A percentile compares a stretch with the other conserved stretches of the same genome.
Conservation (phyloP, 257 asterid genomes). For the Nicotiana sylvestris region DNA sequence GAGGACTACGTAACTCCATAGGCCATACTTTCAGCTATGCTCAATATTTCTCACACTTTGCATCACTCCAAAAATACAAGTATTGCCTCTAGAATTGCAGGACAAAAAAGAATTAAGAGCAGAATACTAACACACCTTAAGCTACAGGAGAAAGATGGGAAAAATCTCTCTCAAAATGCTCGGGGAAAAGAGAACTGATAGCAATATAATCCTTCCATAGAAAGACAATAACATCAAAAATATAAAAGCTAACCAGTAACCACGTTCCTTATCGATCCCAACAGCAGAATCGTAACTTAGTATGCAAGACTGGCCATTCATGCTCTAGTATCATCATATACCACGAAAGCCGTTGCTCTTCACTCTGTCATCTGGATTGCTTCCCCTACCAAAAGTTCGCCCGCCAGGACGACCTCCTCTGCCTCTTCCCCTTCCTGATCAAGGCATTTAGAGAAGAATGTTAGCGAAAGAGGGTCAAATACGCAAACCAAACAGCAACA, state of each 20-base stretch:
- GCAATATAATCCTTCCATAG: background rate
- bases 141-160: slow-evolving; percentile 12
- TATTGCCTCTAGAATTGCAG: slow-evolving; percentile 1
- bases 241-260: background rate
- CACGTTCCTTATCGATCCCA: background rate
- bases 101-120: background rate
- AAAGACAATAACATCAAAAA: background rate
- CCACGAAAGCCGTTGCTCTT: slow-evolving; percentile 34
- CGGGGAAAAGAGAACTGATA: background rate
- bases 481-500: background rate
- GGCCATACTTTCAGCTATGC: background rate
- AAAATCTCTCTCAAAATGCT: slow-evolving; percentile 5
- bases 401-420: slow-evolving; percentile 52
- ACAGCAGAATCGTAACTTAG: background rate
- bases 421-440: slow-evolving; percentile 50
- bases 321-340: slow-evolving; percentile 17
- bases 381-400: slow-evolving; percentile 46
- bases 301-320: background rate
- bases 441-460: slow-evolving; percentile 17
- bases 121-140: background rate
- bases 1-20: background rate
- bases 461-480: background rate
- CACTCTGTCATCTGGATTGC: slow-evolving; percentile 20
- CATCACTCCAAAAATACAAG: background rate
- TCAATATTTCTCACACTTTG: background rate